phyloP scores from a whole-genome alignment of 2,329 filamentous ascomycete genomes.

The Nemania sp. region DNA sequence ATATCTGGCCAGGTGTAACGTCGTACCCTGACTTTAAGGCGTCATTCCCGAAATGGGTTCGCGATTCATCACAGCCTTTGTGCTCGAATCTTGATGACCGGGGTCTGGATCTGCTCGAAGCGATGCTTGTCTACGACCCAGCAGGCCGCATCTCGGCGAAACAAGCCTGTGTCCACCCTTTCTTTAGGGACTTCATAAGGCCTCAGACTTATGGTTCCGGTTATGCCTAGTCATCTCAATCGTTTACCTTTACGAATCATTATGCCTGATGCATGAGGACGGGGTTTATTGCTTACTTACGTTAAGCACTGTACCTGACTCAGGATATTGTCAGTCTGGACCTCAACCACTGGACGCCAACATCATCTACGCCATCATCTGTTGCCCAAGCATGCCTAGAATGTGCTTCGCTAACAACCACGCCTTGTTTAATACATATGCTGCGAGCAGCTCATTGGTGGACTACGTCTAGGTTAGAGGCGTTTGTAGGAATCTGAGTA shows the following conservation, averaged over 20 bases:
- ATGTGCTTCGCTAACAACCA: conserved; percentile 18
- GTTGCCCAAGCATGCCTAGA: conserved; percentile 30
- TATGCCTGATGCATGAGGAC: conserved; percentile 33
- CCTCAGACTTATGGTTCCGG: conserved; percentile 40
- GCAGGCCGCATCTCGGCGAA: conserved; percentile 90
- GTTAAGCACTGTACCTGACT: conserved; percentile 41
- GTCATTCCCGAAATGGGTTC: conserved; percentile 91
- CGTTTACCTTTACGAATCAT: conserved; percentile 17
- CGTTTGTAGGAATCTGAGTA: conserved; percentile 29
- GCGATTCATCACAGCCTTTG: conserved; percentile 73
- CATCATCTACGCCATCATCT: conserved; percentile 34
- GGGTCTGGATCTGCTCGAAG: conserved; percentile 75
- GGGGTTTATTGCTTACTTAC: conserved; percentile 37
- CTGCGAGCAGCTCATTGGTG: conserved; percentile 17
- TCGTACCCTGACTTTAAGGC: conserved; percentile 94
- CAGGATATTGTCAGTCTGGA: conserved; percentile 45
- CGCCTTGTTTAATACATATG: conserved; percentile 24
- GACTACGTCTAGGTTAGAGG: conserved; percentile 30
- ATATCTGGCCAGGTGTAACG: conserved; percentile 90
- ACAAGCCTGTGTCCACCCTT: conserved; percentile 84
- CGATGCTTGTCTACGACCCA: conserved; percentile 87
- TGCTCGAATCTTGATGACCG: conserved; percentile 79
- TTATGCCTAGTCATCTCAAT: conserved; percentile 37
- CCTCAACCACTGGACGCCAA: conserved; percentile 27
- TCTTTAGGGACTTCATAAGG: conserved; percentile 68